Base-by-base conservation (phyloP, 345 rosid genomes). In the Lepidium aucheri region DNA sequence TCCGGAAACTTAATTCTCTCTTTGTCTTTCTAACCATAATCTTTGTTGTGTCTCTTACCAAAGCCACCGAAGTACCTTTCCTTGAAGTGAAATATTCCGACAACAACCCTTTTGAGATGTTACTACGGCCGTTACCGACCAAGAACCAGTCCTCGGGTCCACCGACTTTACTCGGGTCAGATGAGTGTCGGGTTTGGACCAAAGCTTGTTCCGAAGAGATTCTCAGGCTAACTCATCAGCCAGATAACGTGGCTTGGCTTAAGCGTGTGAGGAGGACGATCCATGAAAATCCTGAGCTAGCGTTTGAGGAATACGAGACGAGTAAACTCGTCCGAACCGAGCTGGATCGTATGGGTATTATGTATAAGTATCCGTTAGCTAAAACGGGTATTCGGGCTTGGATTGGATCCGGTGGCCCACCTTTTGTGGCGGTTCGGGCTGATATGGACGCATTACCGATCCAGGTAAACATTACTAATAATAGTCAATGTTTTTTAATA, bases 361-460 rank as follows among this genome's bases (percentile, higher is more conserved):
- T 11, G 42, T 88, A 82, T 43, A 77, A 33, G 15, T 75, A 81
- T 61, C 90, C 92, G 9, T 30, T 86, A 44, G 96, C 96, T 6
- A 70, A 72, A 83, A 86, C 96, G 68, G 96, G 92, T 69, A 79
- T 86, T 49, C 80, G 92, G 79, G 91, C 90, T 39, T 80, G 79
- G 86, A 46, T 88, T 61, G 96, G 96, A 39, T 79, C 84, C 36
- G 92, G 96, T 4, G 81, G 79, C 0, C 86, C 89, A 7, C 95
- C 95, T 41, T 88, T 81, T 73, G 89, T 88, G 14, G 95, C 86
- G 36, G 51, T 88, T 33, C 61, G 95, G 67, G 91, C 95, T 38
- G 95, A 88, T 69, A 88, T 88, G 95, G 95, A 88, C 77, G 95
- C 91, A 60, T 81, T 88, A 3, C 91, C 91, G 18, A 81, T 88